Evolutionary conservation across 768 basidiomycete species (phyloP).

Genomic region (Termitomyces sp.): DNA sequence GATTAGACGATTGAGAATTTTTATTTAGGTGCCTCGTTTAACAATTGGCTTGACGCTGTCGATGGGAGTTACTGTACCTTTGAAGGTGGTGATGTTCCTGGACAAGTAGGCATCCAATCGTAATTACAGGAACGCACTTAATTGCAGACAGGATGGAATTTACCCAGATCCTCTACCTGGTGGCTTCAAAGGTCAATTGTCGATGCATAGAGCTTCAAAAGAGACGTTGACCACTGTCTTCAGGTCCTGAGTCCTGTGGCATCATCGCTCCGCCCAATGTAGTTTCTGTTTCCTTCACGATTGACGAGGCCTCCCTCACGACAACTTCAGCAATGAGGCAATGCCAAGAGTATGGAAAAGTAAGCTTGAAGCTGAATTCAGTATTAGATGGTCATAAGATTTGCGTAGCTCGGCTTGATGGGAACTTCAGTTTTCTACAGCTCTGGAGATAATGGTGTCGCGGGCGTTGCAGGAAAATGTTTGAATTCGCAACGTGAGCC

Average conservation of each 20-base stretch:
- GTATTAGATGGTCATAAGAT: neutral
- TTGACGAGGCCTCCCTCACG: conserved; percentile 36
- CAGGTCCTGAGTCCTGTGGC: conserved; percentile 34
- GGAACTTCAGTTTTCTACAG: conserved; percentile 58
- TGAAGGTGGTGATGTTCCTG: conserved; percentile 39
- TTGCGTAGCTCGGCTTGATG: conserved; percentile 44
- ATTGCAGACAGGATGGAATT: conserved; percentile 19
- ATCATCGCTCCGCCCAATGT: conserved; percentile 35
- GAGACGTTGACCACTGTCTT: neutral
- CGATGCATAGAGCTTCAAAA: neutral
- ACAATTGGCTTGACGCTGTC: conserved; percentile 45
- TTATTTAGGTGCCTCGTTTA: conserved; percentile 35
- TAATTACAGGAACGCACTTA: neutral
- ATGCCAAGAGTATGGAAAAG: conserved; percentile 42
- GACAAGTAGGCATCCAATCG: conserved; percentile 14
- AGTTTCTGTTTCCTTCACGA: conserved; percentile 38
- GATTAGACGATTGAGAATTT: neutral
- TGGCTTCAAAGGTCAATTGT: conserved; percentile 10
- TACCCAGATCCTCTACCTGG: conserved; percentile 13
- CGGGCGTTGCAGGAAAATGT: conserved; percentile 21
- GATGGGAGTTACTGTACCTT: conserved; percentile 41
- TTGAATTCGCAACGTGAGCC: conserved; percentile 36
- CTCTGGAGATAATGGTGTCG: conserved; percentile 42
- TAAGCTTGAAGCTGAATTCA: neutral
- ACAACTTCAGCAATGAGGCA: conserved; percentile 37